These are phyloP conservation scores for Petrea volubilis DNA, from an alignment of 257 asterid species.

Conservation along the genomic window DNA sequence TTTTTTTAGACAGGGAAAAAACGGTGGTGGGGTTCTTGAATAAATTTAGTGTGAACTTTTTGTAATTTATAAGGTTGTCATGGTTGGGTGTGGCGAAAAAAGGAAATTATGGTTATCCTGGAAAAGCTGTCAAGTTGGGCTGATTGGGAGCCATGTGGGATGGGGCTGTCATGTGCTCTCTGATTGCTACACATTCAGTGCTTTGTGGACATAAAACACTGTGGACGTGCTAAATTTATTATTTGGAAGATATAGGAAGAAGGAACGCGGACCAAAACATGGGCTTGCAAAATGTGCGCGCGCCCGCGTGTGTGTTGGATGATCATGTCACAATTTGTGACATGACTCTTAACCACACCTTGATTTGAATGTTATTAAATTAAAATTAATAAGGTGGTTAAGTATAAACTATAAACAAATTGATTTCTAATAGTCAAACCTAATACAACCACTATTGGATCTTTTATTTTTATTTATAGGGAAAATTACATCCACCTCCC, in stretches of 20 bases:
- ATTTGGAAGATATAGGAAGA: neutral
- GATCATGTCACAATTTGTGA: neutral
- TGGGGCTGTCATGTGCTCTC: conserved; percentile 32
- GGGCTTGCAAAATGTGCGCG: neutral
- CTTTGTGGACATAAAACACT: conserved; percentile 12
- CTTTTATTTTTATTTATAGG: no score
- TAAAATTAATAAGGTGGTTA: no score
- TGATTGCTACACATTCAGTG: conserved; percentile 26
- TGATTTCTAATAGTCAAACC: no score
- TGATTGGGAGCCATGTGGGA: conserved; percentile 55
- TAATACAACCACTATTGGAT: no score
- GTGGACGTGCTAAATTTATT: neutral
- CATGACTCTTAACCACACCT: no score
- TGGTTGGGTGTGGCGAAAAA: conserved; percentile 7
- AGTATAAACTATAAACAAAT: no score
- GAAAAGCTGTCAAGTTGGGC: conserved; percentile 34
- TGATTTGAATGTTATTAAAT: no score
- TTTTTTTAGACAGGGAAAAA: no score
- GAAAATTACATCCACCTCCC: no score
- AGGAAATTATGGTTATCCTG: conserved; percentile 27
- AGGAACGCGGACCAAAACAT: neutral
- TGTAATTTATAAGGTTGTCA: conserved; percentile 19
- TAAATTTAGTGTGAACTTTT: conserved; percentile 3
- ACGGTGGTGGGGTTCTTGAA: no score
- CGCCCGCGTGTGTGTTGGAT: neutral